Evolutionary conservation across 148 eudicot species (phyloP), one percentile per base, ranked within the genome.

Genomic region (Beta vulgaris): DNA sequence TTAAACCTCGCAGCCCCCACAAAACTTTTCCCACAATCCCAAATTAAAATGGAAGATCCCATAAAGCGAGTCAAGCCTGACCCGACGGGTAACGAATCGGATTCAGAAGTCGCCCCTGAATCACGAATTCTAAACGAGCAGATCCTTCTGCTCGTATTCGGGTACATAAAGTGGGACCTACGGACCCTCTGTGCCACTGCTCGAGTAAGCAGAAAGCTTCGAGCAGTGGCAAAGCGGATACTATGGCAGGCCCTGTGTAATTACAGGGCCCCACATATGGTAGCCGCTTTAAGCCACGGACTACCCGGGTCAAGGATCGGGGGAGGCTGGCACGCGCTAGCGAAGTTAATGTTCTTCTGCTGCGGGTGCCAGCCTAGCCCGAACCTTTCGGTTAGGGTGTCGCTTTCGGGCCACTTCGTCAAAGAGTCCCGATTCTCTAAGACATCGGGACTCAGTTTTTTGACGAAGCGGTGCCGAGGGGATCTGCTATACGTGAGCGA

Each of bases 301-400:
- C n/a, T 76, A 14, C 82, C 73, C 69, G 68, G 84, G 40, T 54
- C 77, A 23, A 76, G 88, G 11, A 77, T 91, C 14, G 82, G 84
- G 0, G 98, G 97, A n/a, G 94, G 97, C 1, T 91, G 93, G 95
- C 86, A 74, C 48, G 88, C 97, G 54, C 79, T 93, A 6, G 98
- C 94, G 0, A 93, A 93, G 76, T 82, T 93, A 0, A 84, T 93
- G 8, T 90, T 89, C 65, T 89, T 77, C 65, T 93, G 98, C 51
- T 80, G 92, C 66, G 98, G 98, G 6, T 88, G 89, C 66, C 84
- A 79, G 48, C 82, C 97, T 59, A 86, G 84, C 59, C 80, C 72
- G 25, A 79, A 73, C 51, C 87, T 89, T 31, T 46, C 26, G 5
- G 14, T 86, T 53, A 60, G 60, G 16, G 68, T 13, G 0, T 14